Percentiles rank a stretch among this genome's conserved stretches.
phyloP scores from a whole-genome alignment of 805 yeast genomes.

The Ogataea pilisensis region DNA sequence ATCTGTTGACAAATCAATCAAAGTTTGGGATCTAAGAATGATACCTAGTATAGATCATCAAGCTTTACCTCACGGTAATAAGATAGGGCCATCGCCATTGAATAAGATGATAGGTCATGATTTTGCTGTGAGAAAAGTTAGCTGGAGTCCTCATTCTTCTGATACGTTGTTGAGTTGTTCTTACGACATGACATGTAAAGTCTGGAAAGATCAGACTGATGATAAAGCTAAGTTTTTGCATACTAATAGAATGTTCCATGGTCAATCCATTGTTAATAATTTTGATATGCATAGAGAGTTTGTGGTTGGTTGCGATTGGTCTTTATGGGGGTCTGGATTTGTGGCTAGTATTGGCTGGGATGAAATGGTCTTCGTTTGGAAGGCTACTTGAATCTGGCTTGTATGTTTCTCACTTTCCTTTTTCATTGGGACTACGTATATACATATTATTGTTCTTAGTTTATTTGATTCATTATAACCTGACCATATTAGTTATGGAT shows the following conservation, averaged over 20 bases:
- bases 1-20: constrained; percentile 83
- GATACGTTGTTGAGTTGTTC: constrained; percentile 70
- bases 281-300: constrained; percentile 80
- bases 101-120: constrained; percentile 85
- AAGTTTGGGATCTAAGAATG: constrained; percentile 87
- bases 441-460: too few species aligned
- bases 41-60: constrained; percentile 33
- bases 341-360: constrained; percentile 96
- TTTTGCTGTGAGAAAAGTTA: constrained; percentile 75
- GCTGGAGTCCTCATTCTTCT: constrained; percentile 87
- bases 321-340: constrained; percentile 96
- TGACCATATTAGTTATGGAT: too few species aligned
- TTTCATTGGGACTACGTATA: too few species aligned
- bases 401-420: too few species aligned
- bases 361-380: constrained; percentile 90
- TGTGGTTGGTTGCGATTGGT: constrained; percentile 92
- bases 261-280: constrained; percentile 50
- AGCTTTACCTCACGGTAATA: constrained; percentile 38
- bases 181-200: constrained; percentile 88
- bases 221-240: constrained; percentile 50
- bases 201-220: constrained; percentile 76
- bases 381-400: constrained; percentile 38
- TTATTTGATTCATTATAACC: too few species aligned
- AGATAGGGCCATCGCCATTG: constrained; percentile 59
- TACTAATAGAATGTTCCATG: constrained; percentile 39